Evolutionary conservation across 2,329 filamentous ascomycete genomes (phyloP).

Genomic region (Fusarium gaditjirri): DNA sequence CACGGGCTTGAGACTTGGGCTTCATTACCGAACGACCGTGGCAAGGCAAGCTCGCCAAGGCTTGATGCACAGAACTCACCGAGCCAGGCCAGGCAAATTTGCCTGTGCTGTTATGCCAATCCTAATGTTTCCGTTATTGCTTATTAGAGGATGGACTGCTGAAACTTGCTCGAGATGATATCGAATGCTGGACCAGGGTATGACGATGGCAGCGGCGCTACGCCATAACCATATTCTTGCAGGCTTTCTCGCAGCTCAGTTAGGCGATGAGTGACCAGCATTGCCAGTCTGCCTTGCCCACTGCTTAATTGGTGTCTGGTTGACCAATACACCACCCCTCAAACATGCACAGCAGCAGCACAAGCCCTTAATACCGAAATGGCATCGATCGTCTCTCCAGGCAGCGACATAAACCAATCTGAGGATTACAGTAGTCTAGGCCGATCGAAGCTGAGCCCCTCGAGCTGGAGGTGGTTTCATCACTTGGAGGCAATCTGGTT

Average conservation of each 20-base stretch:
- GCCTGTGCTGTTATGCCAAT: not conserved
- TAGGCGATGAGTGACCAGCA: slow-evolving; percentile 8
- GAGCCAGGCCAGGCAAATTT: not conserved
- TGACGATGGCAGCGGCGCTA: slow-evolving; percentile 2
- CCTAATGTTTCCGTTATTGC: slow-evolving; percentile 3
- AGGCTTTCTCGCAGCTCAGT: not conserved
- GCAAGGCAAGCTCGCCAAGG: not conserved
- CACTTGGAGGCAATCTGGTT: not conserved
- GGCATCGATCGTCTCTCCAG: slow-evolving; percentile 33
- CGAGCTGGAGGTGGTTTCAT: not conserved
- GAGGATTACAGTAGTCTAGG: slow-evolving; percentile 10
- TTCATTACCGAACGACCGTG: slow-evolving; percentile 2
- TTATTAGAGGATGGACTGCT: slow-evolving; percentile 2
- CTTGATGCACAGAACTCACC: not conserved
- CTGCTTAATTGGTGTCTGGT: not conserved
- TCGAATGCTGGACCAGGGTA: not conserved
- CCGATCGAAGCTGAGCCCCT: slow-evolving; percentile 25
- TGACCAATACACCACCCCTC: slow-evolving; percentile 7
- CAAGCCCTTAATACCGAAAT: slow-evolving; percentile 25
- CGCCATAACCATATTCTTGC: not conserved
- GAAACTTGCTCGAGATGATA: slow-evolving; percentile 3
- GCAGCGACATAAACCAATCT: slow-evolving; percentile 35
- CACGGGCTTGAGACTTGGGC: not conserved
- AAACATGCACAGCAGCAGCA: not conserved
- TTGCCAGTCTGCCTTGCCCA: slow-evolving; percentile 18